phyloP scores from a whole-genome alignment of 2,329 filamentous ascomycete species.

The Ophiosphaerella korrae region DNA sequence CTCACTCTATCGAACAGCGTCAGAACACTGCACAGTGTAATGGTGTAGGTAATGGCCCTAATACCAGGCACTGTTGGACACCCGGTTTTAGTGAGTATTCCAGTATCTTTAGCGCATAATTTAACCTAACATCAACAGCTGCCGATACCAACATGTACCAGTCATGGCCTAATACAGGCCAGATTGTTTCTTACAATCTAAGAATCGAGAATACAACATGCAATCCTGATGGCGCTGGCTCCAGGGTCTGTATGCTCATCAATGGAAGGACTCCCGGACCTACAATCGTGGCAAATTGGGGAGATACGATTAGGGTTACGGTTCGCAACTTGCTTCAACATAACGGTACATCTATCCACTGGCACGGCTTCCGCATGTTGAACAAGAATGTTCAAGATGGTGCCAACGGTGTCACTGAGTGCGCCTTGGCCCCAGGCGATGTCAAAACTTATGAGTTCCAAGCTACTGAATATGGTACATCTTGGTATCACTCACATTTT shows the following conservation, averaged over 20 bases:
- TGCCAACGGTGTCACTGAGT: constrained; percentile 51
- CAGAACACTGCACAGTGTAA: constrained; percentile 16
- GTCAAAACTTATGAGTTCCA: constrained; percentile 35
- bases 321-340: constrained; percentile 60
- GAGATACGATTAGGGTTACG: constrained; percentile 43
- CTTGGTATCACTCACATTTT: constrained; percentile 52
- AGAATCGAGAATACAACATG: constrained; percentile 49
- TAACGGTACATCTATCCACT: constrained; percentile 69
- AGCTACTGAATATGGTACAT: constrained; percentile 36
- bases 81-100: constrained; percentile 32
- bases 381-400: constrained; percentile 62
- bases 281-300: constrained; percentile 59
- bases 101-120: not conserved
- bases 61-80: constrained; percentile 47
- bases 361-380: constrained; percentile 64
- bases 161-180: constrained; percentile 48
- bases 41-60: constrained; percentile 44
- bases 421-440: constrained; percentile 56
- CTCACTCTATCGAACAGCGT: constrained; percentile 18
- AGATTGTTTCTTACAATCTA: constrained; percentile 39
- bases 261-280: constrained; percentile 65
- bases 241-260: constrained; percentile 44
- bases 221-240: constrained; percentile 46
- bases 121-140: constrained; percentile 19
- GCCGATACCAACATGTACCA: constrained; percentile 50